Evolutionary conservation across 2,329 filamentous ascomycete genomes (phyloP), one percentile per base, ranked within the genome.

Genomic region (Hypoxylon sp.): DNA sequence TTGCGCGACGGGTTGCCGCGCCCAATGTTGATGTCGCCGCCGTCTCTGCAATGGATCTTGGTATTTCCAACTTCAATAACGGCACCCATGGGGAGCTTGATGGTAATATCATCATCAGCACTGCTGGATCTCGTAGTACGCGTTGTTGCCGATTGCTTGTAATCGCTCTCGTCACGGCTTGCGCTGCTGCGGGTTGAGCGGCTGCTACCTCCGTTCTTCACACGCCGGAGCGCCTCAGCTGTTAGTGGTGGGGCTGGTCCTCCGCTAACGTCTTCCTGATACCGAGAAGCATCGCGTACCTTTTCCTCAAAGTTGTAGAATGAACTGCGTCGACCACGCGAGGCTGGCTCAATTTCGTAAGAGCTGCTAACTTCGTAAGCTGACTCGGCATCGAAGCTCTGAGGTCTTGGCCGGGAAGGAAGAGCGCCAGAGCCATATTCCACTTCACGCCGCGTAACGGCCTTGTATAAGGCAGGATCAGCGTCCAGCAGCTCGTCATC

Each of bases 91-190:
- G 82, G 84, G 48, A 90, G 80, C 68, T 86, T 86, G 74, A 90
- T 89, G 14, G 86, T 89, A 60, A 89, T 80, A 65, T 89, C 86
- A 36, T 89, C 86, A 57, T 86, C 83, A 18, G 67, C 74, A 53
- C 83, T 81, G 61, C 81, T 84, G 14, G 84, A 86, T 32, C 84
- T 80, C 3, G 87, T 90, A 8, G 87, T 86, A 40, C 85, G 83
- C 11, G 87, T 89, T 0, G 87, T 87, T 26, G 85, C 85, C 56
- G 87, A 89, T 67, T 85, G 84, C 68, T 83, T 83, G 75, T 84
- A 88, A 59, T 89, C 87, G 76, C 87, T 89, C 61, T 89, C 87
- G 70, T 89, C 88, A 44, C 82, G 86, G 73, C 87, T 89, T 20
- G 76, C 83, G 67, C 82, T 88, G 80, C 84, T 89, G 67, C 83